phyloP scores from a whole-genome alignment of 371 early-diverging fungal genomes.

The Mucor velutinosus region DNA sequence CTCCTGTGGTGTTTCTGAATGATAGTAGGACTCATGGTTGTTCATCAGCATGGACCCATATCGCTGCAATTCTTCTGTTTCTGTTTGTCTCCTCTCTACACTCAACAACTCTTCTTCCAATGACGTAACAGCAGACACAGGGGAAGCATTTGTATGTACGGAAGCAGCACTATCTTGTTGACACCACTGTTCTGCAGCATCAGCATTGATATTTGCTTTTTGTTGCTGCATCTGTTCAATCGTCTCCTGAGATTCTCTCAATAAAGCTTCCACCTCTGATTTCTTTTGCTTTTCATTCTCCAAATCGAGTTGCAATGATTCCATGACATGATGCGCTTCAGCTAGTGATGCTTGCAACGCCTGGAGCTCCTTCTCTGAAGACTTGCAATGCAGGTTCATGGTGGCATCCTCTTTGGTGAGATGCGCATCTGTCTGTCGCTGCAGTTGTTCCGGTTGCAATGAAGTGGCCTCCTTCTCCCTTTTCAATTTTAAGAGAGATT shows the following conservation, averaged over 20 bases:
- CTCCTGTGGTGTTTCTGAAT: neutral
- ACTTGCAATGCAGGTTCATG: neutral
- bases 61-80: neutral
- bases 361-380: conserved; percentile 11
- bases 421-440: neutral
- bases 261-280: conserved; percentile 41
- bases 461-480: conserved; percentile 21
- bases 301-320: conserved; percentile 26
- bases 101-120: conserved; percentile 1
- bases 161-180: conserved; percentile 4
- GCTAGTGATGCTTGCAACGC: conserved; percentile 19
- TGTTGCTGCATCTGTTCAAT: conserved; percentile 38
- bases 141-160: neutral
- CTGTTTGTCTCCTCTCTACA: neutral
- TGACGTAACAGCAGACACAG: neutral
- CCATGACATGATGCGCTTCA: conserved; percentile 19
- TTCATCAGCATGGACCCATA: neutral
- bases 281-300: conserved; percentile 39
- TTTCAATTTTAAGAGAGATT: conserved; percentile 14
- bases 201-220: neutral
- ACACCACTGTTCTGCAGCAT: neutral
- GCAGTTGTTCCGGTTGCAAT: conserved; percentile 6
- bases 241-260: conserved; percentile 54
- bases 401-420: neutral
- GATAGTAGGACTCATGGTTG: neutral